These are phyloP conservation scores for Papiliotrema fonsecae DNA, from an alignment of 1,284 basidiomycete species.

Conservation along the genomic window DNA sequence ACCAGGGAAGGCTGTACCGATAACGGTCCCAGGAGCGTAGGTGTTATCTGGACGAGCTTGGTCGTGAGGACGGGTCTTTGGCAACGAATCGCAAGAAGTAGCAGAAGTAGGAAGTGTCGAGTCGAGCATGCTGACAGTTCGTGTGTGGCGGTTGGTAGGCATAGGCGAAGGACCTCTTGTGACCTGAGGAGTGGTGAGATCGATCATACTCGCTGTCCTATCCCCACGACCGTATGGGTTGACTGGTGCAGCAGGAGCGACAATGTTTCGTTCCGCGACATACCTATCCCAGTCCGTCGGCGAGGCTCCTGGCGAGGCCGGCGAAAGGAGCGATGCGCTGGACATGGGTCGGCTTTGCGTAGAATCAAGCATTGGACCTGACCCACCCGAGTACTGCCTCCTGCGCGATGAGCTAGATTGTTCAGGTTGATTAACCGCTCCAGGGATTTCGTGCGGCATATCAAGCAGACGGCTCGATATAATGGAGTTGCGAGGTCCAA, in stretches of 20 bases:
- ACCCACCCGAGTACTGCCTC: background rate
- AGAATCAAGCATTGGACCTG: background rate
- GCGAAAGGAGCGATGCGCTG: conserved; percentile 1
- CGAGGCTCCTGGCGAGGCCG: background rate
- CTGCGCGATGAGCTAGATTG: background rate
- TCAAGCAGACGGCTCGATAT: conserved; percentile 13
- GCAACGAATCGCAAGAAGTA: background rate
- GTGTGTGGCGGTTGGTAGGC: background rate
- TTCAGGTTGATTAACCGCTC: conserved; percentile 4
- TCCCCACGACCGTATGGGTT: conserved; percentile 15
- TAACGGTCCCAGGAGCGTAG: background rate
- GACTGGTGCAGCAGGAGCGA: conserved; percentile 15
- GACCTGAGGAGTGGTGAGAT: conserved; percentile 6
- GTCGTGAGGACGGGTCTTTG: background rate
- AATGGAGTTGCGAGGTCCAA: conserved; percentile 7
- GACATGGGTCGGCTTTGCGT: conserved; percentile 10
- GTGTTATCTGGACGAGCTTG: too few species aligned
- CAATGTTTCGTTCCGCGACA: conserved; percentile 30
- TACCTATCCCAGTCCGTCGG: conserved; percentile 41
- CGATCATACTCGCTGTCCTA: conserved; percentile 31
- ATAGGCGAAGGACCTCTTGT: background rate
- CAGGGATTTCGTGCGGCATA: background rate
- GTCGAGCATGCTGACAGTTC: conserved; percentile 6
- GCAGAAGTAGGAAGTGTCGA: background rate
- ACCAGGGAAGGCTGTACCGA: background rate